These are phyloP conservation scores for Candida peoriensis DNA, from an alignment of 805 yeast genomes.

Conservation along the genomic window DNA sequence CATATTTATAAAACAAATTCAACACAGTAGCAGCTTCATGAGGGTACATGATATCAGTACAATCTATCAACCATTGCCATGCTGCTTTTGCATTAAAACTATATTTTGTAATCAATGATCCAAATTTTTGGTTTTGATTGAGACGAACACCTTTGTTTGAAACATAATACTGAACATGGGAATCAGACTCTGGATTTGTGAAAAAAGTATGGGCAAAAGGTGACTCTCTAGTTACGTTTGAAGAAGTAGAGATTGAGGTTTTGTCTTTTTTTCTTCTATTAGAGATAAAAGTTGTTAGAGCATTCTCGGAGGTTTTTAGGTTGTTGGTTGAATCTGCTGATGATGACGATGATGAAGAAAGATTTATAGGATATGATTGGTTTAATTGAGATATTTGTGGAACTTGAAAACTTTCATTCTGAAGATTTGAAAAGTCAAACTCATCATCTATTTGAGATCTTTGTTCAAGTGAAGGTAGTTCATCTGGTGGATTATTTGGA, in stretches of 20 bases:
- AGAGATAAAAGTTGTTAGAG: not conserved
- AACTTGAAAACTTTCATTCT: conserved; percentile 7
- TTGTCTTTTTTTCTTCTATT: not conserved
- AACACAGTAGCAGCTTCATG: conserved; percentile 52
- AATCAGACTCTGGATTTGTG: conserved; percentile 84
- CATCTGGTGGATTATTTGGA: conserved; percentile 47
- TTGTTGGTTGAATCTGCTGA: not conserved
- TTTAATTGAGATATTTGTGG: conserved; percentile 2
- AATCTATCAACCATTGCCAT: conserved; percentile 86
- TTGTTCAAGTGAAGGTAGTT: conserved; percentile 33
- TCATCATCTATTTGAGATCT: conserved; percentile 29
- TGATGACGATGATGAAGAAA: not conserved
- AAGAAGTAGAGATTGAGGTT: not conserved
- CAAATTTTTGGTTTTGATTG: conserved; percentile 38
- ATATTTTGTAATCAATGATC: conserved; percentile 29
- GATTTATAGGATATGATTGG: conserved; percentile 2
- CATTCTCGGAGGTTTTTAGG: not conserved
- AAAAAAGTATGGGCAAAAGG: conserved; percentile 76
- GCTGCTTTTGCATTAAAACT: conserved; percentile 72
- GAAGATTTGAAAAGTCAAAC: conserved; percentile 29
- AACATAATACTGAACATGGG: conserved; percentile 74
- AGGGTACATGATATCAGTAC: conserved; percentile 61
- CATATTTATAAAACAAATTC: conserved; percentile 40
- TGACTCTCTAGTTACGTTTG: conserved; percentile 30
- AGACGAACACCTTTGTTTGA: conserved; percentile 62